Percentiles rank a stretch among this genome's conserved stretches.
Evolutionary conservation across 1,139 yeast species (phyloP).

Genomic region (Zhuliangozyma blackwelliae): DNA sequence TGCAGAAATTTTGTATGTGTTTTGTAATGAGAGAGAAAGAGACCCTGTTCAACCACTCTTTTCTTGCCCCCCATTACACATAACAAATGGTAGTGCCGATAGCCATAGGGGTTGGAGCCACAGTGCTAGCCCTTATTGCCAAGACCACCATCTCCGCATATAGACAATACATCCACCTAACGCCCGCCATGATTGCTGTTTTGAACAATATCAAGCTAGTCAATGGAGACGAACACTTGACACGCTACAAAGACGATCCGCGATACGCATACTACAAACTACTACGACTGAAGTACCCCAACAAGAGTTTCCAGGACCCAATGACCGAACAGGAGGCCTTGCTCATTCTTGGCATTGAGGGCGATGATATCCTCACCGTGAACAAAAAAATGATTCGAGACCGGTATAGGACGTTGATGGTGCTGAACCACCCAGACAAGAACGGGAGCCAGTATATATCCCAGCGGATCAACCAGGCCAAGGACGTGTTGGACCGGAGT

Average conservation of each 20-base stretch:
- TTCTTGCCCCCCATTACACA: too few species aligned
- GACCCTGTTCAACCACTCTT: too few species aligned
- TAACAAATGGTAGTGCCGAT: slow-evolving; percentile 47
- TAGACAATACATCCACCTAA: slow-evolving; percentile 37
- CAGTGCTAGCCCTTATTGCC: slow-evolving; percentile 49
- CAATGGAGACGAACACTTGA: slow-evolving; percentile 5
- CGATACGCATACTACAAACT: slow-evolving; percentile 21
- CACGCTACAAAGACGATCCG: slow-evolving; percentile 11
- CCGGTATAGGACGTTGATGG: slow-evolving; percentile 61
- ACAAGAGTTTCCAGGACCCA: slow-evolving; percentile 42
- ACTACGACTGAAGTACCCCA: slow-evolving; percentile 32
- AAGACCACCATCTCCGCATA: slow-evolving; percentile 48
- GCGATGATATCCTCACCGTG: slow-evolving; percentile 45
- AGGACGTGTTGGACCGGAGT: slow-evolving; percentile 58
- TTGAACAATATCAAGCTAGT: slow-evolving; percentile 39
- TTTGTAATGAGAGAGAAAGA: too few species aligned
- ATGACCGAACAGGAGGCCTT: slow-evolving; percentile 65
- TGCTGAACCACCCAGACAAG: slow-evolving; percentile 70
- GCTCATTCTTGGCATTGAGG: slow-evolving; percentile 49
- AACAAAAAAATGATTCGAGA: slow-evolving; percentile 43
- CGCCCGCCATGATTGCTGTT: slow-evolving; percentile 55
- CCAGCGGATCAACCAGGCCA: slow-evolving; percentile 74
- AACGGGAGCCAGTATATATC: slow-evolving; percentile 71
- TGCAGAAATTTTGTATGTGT: too few species aligned
- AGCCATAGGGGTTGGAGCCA: slow-evolving; percentile 53